Conservation (phyloP, 2,329 filamentous ascomycete species). For the Emericellopsis cladophorae region DNA sequence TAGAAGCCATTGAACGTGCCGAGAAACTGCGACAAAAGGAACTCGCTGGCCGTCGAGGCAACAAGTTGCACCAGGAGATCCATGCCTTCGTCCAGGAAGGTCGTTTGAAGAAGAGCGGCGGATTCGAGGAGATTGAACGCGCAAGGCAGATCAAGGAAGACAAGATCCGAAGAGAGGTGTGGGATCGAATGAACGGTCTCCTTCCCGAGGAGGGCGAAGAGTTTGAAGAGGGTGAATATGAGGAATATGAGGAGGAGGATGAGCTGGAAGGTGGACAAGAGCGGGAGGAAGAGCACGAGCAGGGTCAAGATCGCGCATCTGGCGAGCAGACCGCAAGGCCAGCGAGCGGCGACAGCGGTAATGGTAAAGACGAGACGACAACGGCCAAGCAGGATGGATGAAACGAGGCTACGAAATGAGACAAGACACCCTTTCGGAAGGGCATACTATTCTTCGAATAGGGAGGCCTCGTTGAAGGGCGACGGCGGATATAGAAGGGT, state of each 20-base stretch:
- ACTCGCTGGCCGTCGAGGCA: slow-evolving; percentile 62
- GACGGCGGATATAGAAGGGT: neutral
- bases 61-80: slow-evolving; percentile 74
- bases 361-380: neutral
- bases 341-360: too few relatives aligned
- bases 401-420: neutral
- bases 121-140: slow-evolving; percentile 86
- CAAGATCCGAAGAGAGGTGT: slow-evolving; percentile 66
- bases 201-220: slow-evolving; percentile 21
- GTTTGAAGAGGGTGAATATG: slow-evolving; percentile 8
- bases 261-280: slow-evolving; percentile 1
- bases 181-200: slow-evolving; percentile 52
- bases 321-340: too few relatives aligned
- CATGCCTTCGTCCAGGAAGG: slow-evolving; percentile 76
- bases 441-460: neutral
- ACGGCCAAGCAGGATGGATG: neutral
- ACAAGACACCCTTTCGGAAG: neutral
- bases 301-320: too few relatives aligned
- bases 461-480: neutral
- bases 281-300: slow-evolving; percentile 5
- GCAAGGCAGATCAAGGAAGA: slow-evolving; percentile 79
- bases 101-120: slow-evolving; percentile 90
- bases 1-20: slow-evolving; percentile 95
- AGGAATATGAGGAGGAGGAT: slow-evolving; percentile 7
- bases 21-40: slow-evolving; percentile 87